Conservation (phyloP, 2,329 filamentous ascomycete species). For the Orbilia oligospora region DNA sequence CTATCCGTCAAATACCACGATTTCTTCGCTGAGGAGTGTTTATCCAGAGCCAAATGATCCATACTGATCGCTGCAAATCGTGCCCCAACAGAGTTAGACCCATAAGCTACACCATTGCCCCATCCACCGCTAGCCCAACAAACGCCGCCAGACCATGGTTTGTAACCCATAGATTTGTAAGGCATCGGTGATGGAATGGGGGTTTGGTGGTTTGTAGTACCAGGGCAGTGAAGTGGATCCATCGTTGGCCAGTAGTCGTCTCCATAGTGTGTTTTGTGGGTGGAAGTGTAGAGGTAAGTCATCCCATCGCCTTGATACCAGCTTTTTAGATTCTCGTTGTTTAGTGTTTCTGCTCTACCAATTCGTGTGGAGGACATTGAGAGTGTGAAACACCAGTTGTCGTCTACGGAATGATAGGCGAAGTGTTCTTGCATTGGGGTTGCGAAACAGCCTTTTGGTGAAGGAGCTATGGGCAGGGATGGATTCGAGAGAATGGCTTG, state of each 20-base stretch:
- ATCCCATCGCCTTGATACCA: constrained; percentile 61
- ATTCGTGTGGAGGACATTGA: constrained; percentile 39
- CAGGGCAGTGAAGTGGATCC: constrained; percentile 59
- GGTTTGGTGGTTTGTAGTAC: constrained; percentile 48
- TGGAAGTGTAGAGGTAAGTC: constrained; percentile 56
- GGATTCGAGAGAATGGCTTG: constrained; percentile 23
- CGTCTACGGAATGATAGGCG: constrained; percentile 39
- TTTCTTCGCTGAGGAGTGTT: constrained; percentile 43
- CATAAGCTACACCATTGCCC: constrained; percentile 30
- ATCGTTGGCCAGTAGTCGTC: constrained; percentile 61
- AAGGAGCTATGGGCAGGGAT: background rate
- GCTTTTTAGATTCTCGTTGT: constrained; percentile 36
- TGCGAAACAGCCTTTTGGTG: constrained; percentile 28
- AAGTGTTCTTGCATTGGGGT: constrained; percentile 52
- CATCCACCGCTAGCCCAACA: constrained; percentile 55
- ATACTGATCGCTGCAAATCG: constrained; percentile 47
- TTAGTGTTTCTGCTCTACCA: constrained; percentile 35
- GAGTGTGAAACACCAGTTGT: constrained; percentile 44
- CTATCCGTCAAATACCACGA: constrained; percentile 57
- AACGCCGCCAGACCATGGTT: constrained; percentile 53
- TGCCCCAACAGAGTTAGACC: constrained; percentile 23
- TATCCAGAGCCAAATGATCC: constrained; percentile 43
- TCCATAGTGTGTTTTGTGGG: constrained; percentile 50
- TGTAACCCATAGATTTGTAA: constrained; percentile 54
- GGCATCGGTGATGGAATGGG: constrained; percentile 6